phyloP scores from a whole-genome alignment of 129 eudicot species.

The Gnaphalium uliginosum region DNA sequence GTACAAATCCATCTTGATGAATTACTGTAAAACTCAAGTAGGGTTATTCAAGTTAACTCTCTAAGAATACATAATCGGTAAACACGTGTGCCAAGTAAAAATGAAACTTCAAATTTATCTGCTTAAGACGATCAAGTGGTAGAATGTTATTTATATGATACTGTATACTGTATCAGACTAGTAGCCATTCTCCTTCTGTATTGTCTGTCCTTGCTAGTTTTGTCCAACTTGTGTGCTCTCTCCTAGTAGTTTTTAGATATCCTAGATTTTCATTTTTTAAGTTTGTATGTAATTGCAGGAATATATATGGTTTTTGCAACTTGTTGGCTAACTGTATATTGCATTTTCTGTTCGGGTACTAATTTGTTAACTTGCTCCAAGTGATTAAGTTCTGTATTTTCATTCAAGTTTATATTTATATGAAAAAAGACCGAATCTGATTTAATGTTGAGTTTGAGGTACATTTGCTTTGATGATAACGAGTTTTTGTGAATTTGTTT shows the following conservation, averaged over 20 bases:
- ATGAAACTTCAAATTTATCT: neutral
- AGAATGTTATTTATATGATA: no score
- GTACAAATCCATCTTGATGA: neutral
- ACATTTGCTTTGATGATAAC: neutral
- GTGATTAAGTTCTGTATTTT: neutral
- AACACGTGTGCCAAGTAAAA: neutral
- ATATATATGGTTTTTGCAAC: neutral
- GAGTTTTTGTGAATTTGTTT: neutral
- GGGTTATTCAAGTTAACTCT: neutral
- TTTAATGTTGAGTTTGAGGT: neutral
- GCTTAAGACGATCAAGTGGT: no score
- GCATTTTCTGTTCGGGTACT: neutral
- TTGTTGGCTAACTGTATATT: no score
- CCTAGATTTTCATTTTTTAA: neutral
- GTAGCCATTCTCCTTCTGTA: no score
- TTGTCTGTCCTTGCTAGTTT: no score
- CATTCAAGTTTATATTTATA: neutral
- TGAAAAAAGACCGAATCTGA: neutral
- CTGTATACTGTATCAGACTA: neutral
- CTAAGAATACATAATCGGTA: neutral
- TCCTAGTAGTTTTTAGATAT: no score
- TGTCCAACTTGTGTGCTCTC: no score
- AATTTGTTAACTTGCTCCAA: neutral
- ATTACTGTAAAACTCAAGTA: neutral
- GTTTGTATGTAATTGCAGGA: constrained; percentile 2